Evolutionary conservation across 2,329 filamentous ascomycete species (phyloP).

Genomic region (Ophiostoma himal-ulmi): DNA sequence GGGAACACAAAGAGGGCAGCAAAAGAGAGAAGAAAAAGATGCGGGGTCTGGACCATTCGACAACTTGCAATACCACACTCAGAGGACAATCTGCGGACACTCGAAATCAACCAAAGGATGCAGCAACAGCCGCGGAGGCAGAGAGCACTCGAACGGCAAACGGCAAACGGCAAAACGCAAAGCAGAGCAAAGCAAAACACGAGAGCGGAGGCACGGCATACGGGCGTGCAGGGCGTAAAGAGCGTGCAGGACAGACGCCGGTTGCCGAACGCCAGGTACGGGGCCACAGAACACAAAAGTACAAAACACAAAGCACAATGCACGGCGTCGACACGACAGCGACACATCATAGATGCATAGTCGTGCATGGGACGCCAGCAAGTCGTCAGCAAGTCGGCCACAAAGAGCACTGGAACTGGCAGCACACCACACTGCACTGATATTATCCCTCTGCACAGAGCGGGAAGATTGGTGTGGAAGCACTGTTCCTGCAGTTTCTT

Average conservation of each 20-base stretch:
- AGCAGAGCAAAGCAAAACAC: background rate
- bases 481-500: constrained; percentile 1
- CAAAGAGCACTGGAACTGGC: background rate
- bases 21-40: background rate
- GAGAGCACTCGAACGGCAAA: background rate
- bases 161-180: background rate
- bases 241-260: constrained; percentile 9
- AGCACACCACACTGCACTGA: background rate
- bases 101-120: background rate
- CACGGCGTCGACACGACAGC: constrained; percentile 9
- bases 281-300: no score
- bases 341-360: constrained; percentile 11
- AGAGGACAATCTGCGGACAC: background rate
- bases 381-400: background rate
- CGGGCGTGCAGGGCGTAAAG: background rate
- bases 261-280: background rate
- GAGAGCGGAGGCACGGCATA: background rate
- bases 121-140: background rate
- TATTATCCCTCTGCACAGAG: background rate
- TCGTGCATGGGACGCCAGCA: background rate
- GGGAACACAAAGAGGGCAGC: background rate
- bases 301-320: background rate
- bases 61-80: background rate
- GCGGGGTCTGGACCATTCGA: background rate
- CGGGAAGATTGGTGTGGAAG: background rate